Conservation (phyloP, 148 eudicot genomes). For the Rhododendron ovatum region DNA sequence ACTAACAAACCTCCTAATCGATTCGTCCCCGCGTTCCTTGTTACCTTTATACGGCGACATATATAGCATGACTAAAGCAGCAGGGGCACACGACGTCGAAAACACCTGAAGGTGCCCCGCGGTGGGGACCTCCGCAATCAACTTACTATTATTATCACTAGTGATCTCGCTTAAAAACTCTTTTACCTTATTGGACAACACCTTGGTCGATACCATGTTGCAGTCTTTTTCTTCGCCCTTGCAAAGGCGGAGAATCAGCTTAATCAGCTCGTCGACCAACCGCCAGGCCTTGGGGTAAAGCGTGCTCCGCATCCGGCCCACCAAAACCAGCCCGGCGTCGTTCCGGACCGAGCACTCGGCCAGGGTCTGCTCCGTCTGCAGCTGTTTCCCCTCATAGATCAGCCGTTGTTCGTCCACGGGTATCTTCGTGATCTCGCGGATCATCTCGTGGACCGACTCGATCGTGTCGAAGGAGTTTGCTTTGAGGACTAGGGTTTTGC, state of each 20-base stretch:
- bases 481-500: slow-evolving; percentile 42
- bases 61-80: slow-evolving; percentile 58
- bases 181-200: neutral
- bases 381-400: slow-evolving; percentile 55
- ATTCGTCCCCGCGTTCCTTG: slow-evolving; percentile 38
- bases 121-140: neutral
- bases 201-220: neutral
- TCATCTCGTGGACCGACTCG: slow-evolving; percentile 29
- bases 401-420: slow-evolving; percentile 50
- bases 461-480: slow-evolving; percentile 44
- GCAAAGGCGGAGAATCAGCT: slow-evolving; percentile 23
- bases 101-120: slow-evolving; percentile 36
- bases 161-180: slow-evolving; percentile 18
- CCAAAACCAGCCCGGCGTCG: slow-evolving; percentile 47
- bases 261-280: slow-evolving; percentile 40
- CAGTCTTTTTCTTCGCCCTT: neutral
- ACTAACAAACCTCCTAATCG: slow-evolving; percentile 40
- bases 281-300: slow-evolving; percentile 53
- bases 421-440: slow-evolving; percentile 39
- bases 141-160: neutral
- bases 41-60: slow-evolving; percentile 29
- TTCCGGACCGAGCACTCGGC: slow-evolving; percentile 41
- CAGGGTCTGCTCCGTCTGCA: slow-evolving; percentile 56
- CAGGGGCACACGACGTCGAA: slow-evolving; percentile 37
- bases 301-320: slow-evolving; percentile 63